phyloP scores from a whole-genome alignment of 1,139 yeast genomes.

The Scheffersomyces quercinus region DNA sequence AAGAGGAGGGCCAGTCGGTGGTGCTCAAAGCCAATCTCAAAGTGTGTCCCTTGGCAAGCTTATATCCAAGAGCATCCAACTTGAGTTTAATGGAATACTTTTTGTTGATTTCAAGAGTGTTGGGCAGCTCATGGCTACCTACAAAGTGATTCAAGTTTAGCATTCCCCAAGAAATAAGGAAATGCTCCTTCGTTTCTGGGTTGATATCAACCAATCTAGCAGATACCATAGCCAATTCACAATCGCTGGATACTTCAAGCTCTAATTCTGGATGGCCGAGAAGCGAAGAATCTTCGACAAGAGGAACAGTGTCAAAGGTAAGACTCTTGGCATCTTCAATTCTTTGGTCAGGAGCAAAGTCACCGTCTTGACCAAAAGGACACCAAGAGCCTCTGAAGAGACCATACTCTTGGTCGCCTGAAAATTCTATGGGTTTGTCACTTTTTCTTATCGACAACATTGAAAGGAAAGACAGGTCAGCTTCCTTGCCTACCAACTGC shows the following conservation, averaged over 20 bases:
- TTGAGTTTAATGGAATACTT: conserved; percentile 29
- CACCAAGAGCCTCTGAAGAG: conserved; percentile 42
- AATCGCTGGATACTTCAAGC: conserved; percentile 29
- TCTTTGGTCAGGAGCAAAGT: conserved; percentile 43
- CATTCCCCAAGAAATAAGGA: conserved; percentile 44
- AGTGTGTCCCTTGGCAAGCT: conserved; percentile 30
- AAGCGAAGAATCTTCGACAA: conserved; percentile 20
- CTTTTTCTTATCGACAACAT: neutral
- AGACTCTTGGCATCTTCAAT: conserved; percentile 37
- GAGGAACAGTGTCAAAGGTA: conserved; percentile 27
- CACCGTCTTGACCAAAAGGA: conserved; percentile 45
- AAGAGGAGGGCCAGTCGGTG: conserved; percentile 44
- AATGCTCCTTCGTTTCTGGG: conserved; percentile 27
- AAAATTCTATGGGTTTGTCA: conserved; percentile 9
- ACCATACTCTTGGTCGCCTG: conserved; percentile 38
- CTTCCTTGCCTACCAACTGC: neutral
- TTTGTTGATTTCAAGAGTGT: conserved; percentile 22
- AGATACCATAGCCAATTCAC: conserved; percentile 32
- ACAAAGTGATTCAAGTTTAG: conserved; percentile 35
- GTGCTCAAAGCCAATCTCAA: conserved; percentile 37
- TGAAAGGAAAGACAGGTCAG: neutral
- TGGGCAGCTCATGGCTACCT: conserved; percentile 39
- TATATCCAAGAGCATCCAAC: conserved; percentile 37
- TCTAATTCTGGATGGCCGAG: conserved; percentile 36
- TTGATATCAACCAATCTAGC: conserved; percentile 36